These are phyloP conservation scores for Odontarrhena argentea DNA, from an alignment of 345 rosid genomes.

Conservation along the genomic window DNA sequence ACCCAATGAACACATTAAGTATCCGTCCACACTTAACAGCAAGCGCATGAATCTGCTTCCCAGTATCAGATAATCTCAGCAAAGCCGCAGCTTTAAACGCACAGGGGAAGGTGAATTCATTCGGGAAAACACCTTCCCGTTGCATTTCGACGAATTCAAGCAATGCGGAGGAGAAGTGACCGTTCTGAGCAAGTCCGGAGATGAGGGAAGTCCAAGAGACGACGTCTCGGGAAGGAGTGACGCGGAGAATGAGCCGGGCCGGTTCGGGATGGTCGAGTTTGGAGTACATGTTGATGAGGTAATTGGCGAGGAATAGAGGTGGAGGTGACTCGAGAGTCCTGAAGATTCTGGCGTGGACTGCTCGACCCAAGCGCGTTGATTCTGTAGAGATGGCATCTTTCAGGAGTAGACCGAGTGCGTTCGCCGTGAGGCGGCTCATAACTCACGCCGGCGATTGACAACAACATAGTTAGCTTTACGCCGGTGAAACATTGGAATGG, in stretches of 20 bases:
- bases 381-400: constrained; percentile 56
- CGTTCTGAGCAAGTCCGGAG: constrained; percentile 68
- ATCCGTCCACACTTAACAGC: constrained; percentile 60
- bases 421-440: constrained; percentile 52
- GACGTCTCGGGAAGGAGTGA: constrained; percentile 64
- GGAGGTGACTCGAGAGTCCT: constrained; percentile 50
- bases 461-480: constrained; percentile 8
- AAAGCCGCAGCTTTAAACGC: constrained; percentile 73
- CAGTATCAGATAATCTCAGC: constrained; percentile 44
- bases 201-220: constrained; percentile 80
- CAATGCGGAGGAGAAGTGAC: constrained; percentile 61
- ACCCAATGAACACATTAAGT: constrained; percentile 67
- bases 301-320: constrained; percentile 58
- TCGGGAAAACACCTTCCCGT: constrained; percentile 58
- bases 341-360: constrained; percentile 61
- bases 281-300: constrained; percentile 77
- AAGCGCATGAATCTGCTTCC: constrained; percentile 63
- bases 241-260: constrained; percentile 61
- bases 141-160: constrained; percentile 55
- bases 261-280: constrained; percentile 63
- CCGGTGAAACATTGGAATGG: constrained; percentile 15
- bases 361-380: constrained; percentile 60
- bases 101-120: constrained; percentile 86
- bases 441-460: constrained; percentile 32
- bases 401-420: constrained; percentile 52